Conservation (phyloP, 2,329 filamentous ascomycete species). For the Trichophyton verrucosum region DNA sequence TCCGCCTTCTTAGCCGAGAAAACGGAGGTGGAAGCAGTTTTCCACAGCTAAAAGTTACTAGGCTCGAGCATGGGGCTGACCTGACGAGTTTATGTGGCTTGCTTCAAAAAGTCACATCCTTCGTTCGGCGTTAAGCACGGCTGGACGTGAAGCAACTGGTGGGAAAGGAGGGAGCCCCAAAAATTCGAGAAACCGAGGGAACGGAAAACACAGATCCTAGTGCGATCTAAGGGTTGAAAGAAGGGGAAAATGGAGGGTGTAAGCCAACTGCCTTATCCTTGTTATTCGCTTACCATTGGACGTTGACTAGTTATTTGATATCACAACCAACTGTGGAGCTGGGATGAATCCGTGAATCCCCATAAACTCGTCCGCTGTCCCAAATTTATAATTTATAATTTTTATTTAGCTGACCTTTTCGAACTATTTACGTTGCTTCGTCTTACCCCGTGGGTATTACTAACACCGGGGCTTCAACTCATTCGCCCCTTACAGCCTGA, state of each 20-base stretch:
- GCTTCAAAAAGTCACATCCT: background rate
- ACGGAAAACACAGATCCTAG: conserved; percentile 1
- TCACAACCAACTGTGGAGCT: background rate
- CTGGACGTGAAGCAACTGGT: background rate
- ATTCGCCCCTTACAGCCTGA: background rate
- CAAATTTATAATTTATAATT: background rate
- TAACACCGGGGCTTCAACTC: background rate
- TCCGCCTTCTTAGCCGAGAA: background rate
- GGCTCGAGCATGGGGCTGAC: background rate
- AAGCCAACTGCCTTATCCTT: background rate
- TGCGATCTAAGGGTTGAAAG: background rate
- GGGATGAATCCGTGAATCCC: background rate
- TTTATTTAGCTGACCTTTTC: background rate
- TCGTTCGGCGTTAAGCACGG: background rate
- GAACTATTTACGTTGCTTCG: background rate
- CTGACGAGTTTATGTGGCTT: background rate
- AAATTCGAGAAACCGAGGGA: conserved; percentile 1
- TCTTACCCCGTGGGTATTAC: background rate
- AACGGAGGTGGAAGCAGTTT: background rate
- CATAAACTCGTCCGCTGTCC: background rate
- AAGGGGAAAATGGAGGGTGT: background rate
- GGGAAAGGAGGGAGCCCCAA: background rate
- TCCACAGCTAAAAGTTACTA: background rate
- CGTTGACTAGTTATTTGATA: background rate
- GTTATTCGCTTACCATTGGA: background rate